Conservation (phyloP, 2,329 filamentous ascomycete genomes). For the Apiospora hydei region DNA sequence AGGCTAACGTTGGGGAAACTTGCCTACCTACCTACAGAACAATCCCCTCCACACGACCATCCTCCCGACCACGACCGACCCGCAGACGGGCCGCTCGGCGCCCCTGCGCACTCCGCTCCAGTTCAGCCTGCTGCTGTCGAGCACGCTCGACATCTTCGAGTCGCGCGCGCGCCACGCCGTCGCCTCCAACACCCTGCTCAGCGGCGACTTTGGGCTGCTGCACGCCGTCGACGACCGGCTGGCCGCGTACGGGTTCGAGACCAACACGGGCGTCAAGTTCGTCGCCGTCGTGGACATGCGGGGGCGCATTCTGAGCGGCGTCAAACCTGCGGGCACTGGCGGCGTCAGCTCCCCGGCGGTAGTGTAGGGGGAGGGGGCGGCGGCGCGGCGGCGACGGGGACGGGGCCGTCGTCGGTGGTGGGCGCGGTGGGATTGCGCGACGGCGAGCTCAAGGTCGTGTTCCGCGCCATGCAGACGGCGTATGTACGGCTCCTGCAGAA, state of each 20-base stretch:
- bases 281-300: conserved; percentile 92
- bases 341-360: conserved; percentile 28
- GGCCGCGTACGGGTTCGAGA: conserved; percentile 94
- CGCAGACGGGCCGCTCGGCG: conserved; percentile 53
- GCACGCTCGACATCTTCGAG: conserved; percentile 93
- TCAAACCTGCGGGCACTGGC: conserved; percentile 22
- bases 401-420: conserved; percentile 31
- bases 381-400: conserved; percentile 40
- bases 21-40: conserved; percentile 66
- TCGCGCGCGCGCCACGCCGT: conserved; percentile 78
- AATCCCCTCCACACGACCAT: conserved; percentile 94
- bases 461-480: conserved; percentile 89
- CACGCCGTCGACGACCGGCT: conserved; percentile 94
- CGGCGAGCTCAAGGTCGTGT: conserved; percentile 88
- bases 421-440: conserved; percentile 75
- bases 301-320: conserved; percentile 59
- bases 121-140: conserved; percentile 89
- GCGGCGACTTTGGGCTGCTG: conserved; percentile 88
- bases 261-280: conserved; percentile 92
- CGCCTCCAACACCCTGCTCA: conserved; percentile 52
- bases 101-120: conserved; percentile 79
- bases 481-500: conserved; percentile 91
- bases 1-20: not conserved
- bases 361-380: conserved; percentile 20
- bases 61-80: conserved; percentile 69